Conservation (phyloP, 1,139 yeast species). For the Candida neerlandica region DNA sequence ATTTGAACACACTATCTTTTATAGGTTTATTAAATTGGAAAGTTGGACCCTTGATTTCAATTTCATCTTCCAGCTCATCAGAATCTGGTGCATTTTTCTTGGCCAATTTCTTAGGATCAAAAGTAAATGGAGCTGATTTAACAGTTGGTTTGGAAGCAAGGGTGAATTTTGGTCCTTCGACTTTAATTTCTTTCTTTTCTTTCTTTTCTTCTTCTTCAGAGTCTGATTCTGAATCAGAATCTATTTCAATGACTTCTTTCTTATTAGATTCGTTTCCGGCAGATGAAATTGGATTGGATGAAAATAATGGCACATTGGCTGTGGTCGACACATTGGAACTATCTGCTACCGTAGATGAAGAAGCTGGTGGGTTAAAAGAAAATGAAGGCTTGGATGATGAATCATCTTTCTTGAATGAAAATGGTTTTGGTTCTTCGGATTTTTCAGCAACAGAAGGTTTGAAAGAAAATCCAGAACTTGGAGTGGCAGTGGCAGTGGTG, state of each 20-base stretch:
- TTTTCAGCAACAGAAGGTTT: constrained; percentile 1
- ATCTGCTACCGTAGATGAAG: not conserved
- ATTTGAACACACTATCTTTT: constrained; percentile 52
- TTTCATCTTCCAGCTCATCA: constrained; percentile 56
- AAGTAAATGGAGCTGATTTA: constrained; percentile 61
- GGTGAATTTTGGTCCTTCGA: constrained; percentile 69
- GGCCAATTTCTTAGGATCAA: constrained; percentile 45
- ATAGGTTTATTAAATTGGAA: constrained; percentile 55
- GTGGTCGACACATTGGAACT: not conserved
- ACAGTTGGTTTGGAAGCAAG: constrained; percentile 54
- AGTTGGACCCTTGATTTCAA: constrained; percentile 66
- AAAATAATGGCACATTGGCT: constrained; percentile 6
- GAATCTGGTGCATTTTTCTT: constrained; percentile 36
- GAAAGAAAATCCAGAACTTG: constrained; percentile 5
- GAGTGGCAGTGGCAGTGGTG: not conserved
- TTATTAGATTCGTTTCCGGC: constrained; percentile 12
- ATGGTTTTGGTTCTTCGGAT: constrained; percentile 4
- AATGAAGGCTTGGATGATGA: constrained; percentile 6
- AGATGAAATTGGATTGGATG: constrained; percentile 2
- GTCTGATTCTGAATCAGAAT: constrained; percentile 32
- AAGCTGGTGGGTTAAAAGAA: constrained; percentile 7
- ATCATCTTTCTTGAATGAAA: constrained; percentile 6
- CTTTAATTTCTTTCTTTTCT: constrained; percentile 43
- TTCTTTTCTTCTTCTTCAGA: constrained; percentile 38
- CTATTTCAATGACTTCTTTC: constrained; percentile 10